A percentile compares a stretch with the other conserved stretches of the same genome.
These are phyloP conservation scores for Schizophyllum commune DNA, from an alignment of 1,284 basidiomycete species.

Conservation along the genomic window DNA sequence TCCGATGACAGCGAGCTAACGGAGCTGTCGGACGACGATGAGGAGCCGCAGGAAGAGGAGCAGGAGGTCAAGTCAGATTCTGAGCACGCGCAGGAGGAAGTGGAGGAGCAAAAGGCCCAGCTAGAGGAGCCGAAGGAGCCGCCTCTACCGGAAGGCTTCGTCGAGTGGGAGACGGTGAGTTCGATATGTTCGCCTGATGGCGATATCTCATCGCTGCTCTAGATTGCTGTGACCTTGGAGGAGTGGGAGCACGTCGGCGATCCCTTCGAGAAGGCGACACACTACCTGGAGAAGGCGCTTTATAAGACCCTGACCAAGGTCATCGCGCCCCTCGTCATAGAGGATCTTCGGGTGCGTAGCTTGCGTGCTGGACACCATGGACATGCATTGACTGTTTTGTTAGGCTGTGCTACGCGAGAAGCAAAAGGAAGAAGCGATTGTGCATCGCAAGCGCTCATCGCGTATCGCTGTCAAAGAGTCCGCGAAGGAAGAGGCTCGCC, in stretches of 20 bases:
- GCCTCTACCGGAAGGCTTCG: conserved; percentile 42
- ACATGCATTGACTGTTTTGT: conserved; percentile 6
- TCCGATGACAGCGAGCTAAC: neutral
- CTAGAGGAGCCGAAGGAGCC: conserved; percentile 4
- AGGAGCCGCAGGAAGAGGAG: conserved; percentile 15
- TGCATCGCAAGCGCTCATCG: conserved; percentile 77
- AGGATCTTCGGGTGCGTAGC: conserved; percentile 49
- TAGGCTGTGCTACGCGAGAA: conserved; percentile 60
- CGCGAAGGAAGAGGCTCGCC: conserved; percentile 61
- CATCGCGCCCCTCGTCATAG: conserved; percentile 60
- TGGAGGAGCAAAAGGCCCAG: conserved; percentile 3
- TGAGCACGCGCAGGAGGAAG: conserved; percentile 14
- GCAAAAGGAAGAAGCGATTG: conserved; percentile 59
- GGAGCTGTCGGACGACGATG: neutral
- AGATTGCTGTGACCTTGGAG: conserved; percentile 74
- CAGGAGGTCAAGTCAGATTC: conserved; percentile 3
- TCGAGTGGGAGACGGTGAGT: conserved; percentile 82
- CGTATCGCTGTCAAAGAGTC: conserved; percentile 71
- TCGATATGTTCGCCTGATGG: neutral
- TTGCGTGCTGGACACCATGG: neutral
- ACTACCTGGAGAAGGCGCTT: conserved; percentile 74
- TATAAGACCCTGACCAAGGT: conserved; percentile 58
- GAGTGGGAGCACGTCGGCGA: conserved; percentile 76
- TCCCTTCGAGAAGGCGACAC: conserved; percentile 65
- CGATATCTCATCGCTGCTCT: neutral